A percentile compares a stretch with the other conserved stretches of the same genome.
phyloP scores from a whole-genome alignment of 2,329 filamentous ascomycete genomes.

The Hirsutella thompsonii region DNA sequence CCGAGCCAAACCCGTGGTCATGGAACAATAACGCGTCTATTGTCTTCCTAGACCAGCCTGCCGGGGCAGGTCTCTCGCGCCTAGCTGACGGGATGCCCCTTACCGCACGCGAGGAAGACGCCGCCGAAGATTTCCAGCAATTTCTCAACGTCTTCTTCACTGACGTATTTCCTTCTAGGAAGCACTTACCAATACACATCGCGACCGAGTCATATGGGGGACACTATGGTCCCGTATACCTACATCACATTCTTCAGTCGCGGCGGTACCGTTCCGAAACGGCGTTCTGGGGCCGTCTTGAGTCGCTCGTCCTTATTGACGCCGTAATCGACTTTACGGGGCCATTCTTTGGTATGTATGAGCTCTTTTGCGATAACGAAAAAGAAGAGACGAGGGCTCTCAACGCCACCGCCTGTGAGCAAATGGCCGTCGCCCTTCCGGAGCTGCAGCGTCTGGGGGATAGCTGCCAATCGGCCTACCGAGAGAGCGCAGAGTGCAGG shows the following conservation, averaged over 20 bases:
- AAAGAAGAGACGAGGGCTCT: background rate
- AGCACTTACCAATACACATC: conserved; percentile 25
- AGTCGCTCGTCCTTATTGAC: conserved; percentile 4
- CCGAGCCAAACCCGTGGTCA: conserved; percentile 40
- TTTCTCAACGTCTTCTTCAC: conserved; percentile 32
- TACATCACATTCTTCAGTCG: conserved; percentile 5
- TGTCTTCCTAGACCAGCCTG: conserved; percentile 15
- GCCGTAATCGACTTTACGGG: conserved; percentile 5
- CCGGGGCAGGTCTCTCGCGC: conserved; percentile 19
- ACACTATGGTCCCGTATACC: conserved; percentile 16
- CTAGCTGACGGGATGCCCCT: conserved; percentile 18
- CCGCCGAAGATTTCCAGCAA: conserved; percentile 29
- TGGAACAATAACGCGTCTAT: conserved; percentile 37
- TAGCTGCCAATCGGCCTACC: background rate
- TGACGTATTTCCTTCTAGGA: conserved; percentile 25
- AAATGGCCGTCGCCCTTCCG: background rate
- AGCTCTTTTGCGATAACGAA: conserved; percentile 1
- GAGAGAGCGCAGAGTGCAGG: conserved; percentile 1
- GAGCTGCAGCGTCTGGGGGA: conserved; percentile 1
- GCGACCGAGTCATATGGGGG: conserved; percentile 11
- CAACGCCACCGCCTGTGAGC: conserved; percentile 1
- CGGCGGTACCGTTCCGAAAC: conserved; percentile 1
- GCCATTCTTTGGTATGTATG: conserved; percentile 2
- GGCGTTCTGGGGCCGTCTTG: conserved; percentile 5
- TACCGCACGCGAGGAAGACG: conserved; percentile 17